Percentiles rank a stretch among this genome's conserved stretches.
Conservation (phyloP, 2,329 filamentous ascomycete genomes). For the Aspergillus bombycis region DNA sequence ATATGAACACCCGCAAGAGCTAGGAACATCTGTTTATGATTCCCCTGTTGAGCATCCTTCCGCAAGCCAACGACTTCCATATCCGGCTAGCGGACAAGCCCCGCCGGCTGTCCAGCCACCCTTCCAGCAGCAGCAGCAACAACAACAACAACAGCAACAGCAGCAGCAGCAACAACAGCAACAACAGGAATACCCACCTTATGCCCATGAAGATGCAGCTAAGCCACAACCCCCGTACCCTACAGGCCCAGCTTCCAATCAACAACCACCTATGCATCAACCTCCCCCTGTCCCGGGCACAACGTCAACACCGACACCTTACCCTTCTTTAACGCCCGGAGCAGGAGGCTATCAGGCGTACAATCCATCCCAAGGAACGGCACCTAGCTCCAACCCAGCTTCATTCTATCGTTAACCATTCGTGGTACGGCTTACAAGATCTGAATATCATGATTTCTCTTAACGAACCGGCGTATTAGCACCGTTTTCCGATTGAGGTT, state of each 20-base stretch:
- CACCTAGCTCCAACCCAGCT: conserved; percentile 39
- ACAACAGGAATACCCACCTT: conserved; percentile 46
- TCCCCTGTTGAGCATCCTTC: conserved; percentile 61
- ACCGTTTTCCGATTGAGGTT: background rate
- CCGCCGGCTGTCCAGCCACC: conserved; percentile 33
- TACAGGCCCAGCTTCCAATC: conserved; percentile 31
- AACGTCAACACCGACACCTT: conserved; percentile 35
- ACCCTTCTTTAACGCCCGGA: conserved; percentile 35
- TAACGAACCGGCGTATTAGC: background rate
- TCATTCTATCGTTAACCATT: conserved; percentile 41
- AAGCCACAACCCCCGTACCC: conserved; percentile 39
- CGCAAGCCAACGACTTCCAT: conserved; percentile 36
- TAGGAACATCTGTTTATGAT: conserved; percentile 77
- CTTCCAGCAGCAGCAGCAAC: conserved; percentile 36
- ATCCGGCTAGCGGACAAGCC: conserved; percentile 31
- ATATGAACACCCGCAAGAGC: conserved; percentile 73
- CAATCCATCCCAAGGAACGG: conserved; percentile 35
- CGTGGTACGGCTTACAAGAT: background rate
- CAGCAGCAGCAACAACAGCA: conserved; percentile 31
- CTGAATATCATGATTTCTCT: background rate
- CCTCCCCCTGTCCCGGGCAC: conserved; percentile 39
- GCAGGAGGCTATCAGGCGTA: conserved; percentile 41
- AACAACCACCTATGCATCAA: conserved; percentile 37
- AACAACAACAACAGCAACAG: conserved; percentile 32
- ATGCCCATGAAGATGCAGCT: conserved; percentile 40